Conservation (phyloP, 768 basidiomycete species). For the Collybiopsis luxurians region DNA sequence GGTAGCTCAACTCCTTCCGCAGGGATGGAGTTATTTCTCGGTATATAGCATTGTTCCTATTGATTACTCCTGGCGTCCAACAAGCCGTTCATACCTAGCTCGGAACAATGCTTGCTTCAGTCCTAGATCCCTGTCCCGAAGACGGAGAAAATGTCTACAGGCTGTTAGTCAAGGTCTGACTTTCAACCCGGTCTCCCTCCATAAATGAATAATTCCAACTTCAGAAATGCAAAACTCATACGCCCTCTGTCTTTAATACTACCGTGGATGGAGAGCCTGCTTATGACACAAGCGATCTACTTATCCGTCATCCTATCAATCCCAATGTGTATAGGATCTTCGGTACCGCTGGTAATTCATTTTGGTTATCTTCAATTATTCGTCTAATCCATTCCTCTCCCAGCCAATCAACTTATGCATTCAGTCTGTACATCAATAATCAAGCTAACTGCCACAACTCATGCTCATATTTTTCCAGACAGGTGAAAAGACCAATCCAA, state of each 20-base stretch:
- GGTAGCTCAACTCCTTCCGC: not conserved
- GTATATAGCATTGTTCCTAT: not conserved
- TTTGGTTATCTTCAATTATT: constrained; percentile 31
- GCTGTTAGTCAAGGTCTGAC: not conserved
- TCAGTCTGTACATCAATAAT: not conserved
- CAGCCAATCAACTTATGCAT: constrained; percentile 9
- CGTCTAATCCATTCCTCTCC: constrained; percentile 7
- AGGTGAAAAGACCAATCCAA: not conserved
- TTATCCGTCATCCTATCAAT: constrained; percentile 19
- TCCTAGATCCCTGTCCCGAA: not conserved
- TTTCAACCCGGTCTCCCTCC: not conserved
- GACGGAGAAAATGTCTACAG: not conserved
- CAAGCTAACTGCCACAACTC: no score
- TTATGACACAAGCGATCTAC: no score
- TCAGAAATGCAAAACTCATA: constrained; percentile 1
- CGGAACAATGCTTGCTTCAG: not conserved
- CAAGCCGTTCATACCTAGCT: not conserved
- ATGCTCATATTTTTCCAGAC: constrained; percentile 17
- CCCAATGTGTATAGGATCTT: constrained; percentile 25
- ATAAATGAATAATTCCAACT: not conserved
- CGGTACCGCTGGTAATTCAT: constrained; percentile 39
- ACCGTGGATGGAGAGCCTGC: no score
- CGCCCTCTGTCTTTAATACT: constrained; percentile 18
- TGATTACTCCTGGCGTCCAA: not conserved
- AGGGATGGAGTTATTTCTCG: not conserved